Evolutionary conservation across 495 filamentous ascomycete species (phyloP).

Genomic region (Podospora pseudopauciseta): DNA sequence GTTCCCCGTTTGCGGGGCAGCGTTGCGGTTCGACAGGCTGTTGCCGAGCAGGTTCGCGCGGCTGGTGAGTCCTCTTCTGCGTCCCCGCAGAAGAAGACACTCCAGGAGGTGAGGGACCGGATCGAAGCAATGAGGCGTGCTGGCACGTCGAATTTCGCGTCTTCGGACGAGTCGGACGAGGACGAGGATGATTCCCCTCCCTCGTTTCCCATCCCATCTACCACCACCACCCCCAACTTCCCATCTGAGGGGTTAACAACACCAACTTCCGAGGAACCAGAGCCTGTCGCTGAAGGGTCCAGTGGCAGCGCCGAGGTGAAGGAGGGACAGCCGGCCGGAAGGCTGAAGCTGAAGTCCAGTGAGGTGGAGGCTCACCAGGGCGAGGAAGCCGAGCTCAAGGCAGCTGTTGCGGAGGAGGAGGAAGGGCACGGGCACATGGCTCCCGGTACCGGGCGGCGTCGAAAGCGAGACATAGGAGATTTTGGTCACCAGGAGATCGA

Average conservation of each 20-base stretch:
- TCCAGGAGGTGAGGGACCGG: background rate
- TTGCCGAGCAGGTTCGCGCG: background rate
- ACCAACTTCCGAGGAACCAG: background rate
- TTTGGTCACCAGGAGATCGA: too few species aligned
- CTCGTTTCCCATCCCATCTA: background rate
- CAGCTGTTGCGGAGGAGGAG: background rate
- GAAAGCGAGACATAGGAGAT: background rate
- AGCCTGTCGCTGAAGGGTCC: constrained; percentile 1
- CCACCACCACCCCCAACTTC: background rate
- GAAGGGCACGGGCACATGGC: background rate
- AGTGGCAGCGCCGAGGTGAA: background rate
- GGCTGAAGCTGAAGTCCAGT: background rate
- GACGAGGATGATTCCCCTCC: background rate
- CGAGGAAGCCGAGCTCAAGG: background rate
- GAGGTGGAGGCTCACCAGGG: background rate
- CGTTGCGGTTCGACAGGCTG: background rate
- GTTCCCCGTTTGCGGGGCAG: background rate
- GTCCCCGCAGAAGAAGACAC: background rate
- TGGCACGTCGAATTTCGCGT: background rate
- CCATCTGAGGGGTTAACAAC: background rate
- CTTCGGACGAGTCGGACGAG: too few species aligned
- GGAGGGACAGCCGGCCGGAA: background rate
- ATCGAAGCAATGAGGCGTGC: background rate
- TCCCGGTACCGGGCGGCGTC: background rate
- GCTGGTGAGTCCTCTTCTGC: background rate